Percentiles rank a stretch among this genome's conserved stretches.
These are phyloP conservation scores for Oxytropis ochrocephala DNA, from an alignment of 306 rosid genomes.

Conservation along the genomic window DNA sequence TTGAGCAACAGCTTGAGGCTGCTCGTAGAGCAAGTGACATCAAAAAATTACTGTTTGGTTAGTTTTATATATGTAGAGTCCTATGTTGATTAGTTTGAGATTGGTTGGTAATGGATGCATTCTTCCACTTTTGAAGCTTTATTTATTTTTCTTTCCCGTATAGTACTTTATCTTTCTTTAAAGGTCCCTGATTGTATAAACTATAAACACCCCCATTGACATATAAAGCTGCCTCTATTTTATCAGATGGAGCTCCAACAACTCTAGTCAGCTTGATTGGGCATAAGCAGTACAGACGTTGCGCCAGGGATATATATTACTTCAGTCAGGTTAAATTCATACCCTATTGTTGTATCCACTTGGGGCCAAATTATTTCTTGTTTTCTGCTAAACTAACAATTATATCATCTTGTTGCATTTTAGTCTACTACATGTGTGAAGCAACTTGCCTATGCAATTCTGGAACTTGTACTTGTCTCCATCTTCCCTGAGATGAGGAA, in stretches of 20 bases:
- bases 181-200: not conserved
- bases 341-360: conserved; percentile 1
- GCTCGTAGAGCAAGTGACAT: conserved; percentile 89
- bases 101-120: not conserved
- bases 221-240: conserved; percentile 11
- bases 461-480: conserved; percentile 65
- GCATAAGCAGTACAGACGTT: conserved; percentile 71
- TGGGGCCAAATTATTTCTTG: not conserved
- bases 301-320: conserved; percentile 85
- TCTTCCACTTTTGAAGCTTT: not conserved
- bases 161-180: not conserved
- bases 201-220: conserved; percentile 9
- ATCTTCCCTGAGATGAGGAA: conserved; percentile 79
- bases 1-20: conserved; percentile 92
- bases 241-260: conserved; percentile 86
- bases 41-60: conserved; percentile 83
- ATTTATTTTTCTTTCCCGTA: not conserved
- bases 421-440: conserved; percentile 77
- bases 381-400: conserved; percentile 14
- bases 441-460: conserved; percentile 75
- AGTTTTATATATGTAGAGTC: conserved; percentile 27
- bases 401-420: not conserved
- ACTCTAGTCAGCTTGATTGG: conserved; percentile 90
- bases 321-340: conserved; percentile 75
- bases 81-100: conserved; percentile 7